Conservation (phyloP, 257 asterid genomes). For the Datura wrightii region DNA sequence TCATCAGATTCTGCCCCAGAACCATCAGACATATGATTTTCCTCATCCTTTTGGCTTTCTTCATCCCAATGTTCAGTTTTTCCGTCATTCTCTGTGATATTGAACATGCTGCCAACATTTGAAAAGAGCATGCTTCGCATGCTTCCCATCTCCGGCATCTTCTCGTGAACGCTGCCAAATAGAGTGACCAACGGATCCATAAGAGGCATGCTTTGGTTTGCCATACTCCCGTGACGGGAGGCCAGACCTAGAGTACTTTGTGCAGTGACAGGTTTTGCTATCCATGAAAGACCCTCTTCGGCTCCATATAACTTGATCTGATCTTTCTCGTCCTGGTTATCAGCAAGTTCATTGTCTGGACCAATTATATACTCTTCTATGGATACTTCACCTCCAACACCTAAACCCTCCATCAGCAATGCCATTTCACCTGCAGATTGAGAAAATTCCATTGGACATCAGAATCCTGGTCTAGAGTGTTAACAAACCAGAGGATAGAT, state of each 20-base stretch:
- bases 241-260: conserved; percentile 69
- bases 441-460: conserved; percentile 3
- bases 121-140: conserved; percentile 86
- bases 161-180: conserved; percentile 92
- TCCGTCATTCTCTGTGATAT: conserved; percentile 54
- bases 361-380: conserved; percentile 86
- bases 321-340: conserved; percentile 59
- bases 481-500: background rate
- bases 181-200: conserved; percentile 92
- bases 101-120: conserved; percentile 85
- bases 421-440: conserved; percentile 88
- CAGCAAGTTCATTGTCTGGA: conserved; percentile 69
- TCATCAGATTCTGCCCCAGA: conserved; percentile 75
- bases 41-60: conserved; percentile 64
- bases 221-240: conserved; percentile 86
- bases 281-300: conserved; percentile 93
- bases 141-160: conserved; percentile 73
- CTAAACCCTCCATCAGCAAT: conserved; percentile 79
- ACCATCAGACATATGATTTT: conserved; percentile 47
- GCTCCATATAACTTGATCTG: conserved; percentile 86
- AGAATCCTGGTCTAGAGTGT: background rate
- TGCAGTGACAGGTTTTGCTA: conserved; percentile 86
- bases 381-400: conserved; percentile 79
- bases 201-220: conserved; percentile 52
- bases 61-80: conserved; percentile 78